These are phyloP conservation scores for Aureobasidium lini DNA, from an alignment of 2,329 filamentous ascomycete genomes.

Conservation along the genomic window DNA sequence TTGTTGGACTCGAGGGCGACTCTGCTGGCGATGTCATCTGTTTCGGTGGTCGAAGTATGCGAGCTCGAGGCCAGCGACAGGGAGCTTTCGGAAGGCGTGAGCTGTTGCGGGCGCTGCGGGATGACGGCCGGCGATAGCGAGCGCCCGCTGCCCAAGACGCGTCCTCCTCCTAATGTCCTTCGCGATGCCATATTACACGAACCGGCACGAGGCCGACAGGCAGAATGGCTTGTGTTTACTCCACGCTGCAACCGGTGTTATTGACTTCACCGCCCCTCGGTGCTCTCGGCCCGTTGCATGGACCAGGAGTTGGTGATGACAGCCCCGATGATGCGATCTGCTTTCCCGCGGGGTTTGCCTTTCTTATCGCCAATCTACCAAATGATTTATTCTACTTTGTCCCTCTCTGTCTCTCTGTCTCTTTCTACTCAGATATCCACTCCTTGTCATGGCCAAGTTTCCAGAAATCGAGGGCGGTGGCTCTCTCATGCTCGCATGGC, in stretches of 20 bases:
- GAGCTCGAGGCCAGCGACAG: conserved; percentile 62
- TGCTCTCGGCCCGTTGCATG: conserved; percentile 10
- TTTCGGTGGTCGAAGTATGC: conserved; percentile 61
- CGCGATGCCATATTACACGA: conserved; percentile 61
- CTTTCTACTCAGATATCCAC: background rate
- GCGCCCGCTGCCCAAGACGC: conserved; percentile 81
- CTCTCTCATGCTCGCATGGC: conserved; percentile 92
- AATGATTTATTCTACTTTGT: background rate
- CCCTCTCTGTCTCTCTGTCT: background rate
- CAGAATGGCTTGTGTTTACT: background rate
- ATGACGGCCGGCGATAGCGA: conserved; percentile 60
- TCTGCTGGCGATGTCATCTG: conserved; percentile 73
- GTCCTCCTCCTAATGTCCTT: conserved; percentile 78
- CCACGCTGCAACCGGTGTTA: too few relatives aligned
- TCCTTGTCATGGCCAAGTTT: conserved; percentile 47
- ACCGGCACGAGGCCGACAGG: conserved; percentile 10
- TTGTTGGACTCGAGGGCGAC: conserved; percentile 60
- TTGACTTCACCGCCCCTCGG: conserved; percentile 10
- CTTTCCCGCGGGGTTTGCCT: conserved; percentile 4
- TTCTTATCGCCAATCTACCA: conserved; percentile 1
- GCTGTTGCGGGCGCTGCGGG: conserved; percentile 36
- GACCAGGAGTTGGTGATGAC: background rate
- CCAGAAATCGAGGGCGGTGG: conserved; percentile 82
- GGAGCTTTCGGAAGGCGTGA: conserved; percentile 64
- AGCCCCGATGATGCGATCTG: background rate